Conservation (phyloP, 371 early-diverging fungal species). For the Lichtheimia ornata region DNA sequence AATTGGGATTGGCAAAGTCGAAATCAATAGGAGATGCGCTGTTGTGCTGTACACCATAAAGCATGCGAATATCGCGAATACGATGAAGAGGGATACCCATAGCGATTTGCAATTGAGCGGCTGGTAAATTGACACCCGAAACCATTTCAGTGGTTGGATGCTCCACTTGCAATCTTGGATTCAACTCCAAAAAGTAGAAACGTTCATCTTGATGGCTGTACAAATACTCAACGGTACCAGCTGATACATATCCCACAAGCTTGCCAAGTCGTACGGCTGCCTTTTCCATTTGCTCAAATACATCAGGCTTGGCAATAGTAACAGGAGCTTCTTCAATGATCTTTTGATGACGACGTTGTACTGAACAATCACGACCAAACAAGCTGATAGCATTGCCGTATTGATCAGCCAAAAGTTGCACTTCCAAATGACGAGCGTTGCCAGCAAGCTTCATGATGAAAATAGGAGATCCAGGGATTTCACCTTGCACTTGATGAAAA, state of each 20-base stretch:
- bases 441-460: constrained; percentile 97
- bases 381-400: constrained; percentile 97
- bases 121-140: constrained; percentile 96
- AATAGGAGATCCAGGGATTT: constrained; percentile 96
- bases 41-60: constrained; percentile 87
- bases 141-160: constrained; percentile 99
- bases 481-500: constrained; percentile 87
- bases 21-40: constrained; percentile 90
- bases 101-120: constrained; percentile 96
- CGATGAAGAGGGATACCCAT: constrained; percentile 96
- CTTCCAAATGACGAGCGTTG: constrained; percentile 96
- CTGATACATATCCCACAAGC: constrained; percentile 93
- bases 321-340: constrained; percentile 97
- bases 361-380: constrained; percentile 98
- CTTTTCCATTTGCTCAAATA: constrained; percentile 90
- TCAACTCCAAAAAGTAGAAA: constrained; percentile 97
- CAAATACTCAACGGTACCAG: constrained; percentile 98
- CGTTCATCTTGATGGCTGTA: constrained; percentile 84
- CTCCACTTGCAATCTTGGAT: constrained; percentile 99
- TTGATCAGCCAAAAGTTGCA: constrained; percentile 96
- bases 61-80: constrained; percentile 94
- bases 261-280: constrained; percentile 93
- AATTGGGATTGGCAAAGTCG: constrained; percentile 76
- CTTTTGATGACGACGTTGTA: constrained; percentile 98
- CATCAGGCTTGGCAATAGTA: constrained; percentile 83